Conservation (phyloP, 495 filamentous ascomycete genomes). For the Annulohypoxylon maeteangense region DNA sequence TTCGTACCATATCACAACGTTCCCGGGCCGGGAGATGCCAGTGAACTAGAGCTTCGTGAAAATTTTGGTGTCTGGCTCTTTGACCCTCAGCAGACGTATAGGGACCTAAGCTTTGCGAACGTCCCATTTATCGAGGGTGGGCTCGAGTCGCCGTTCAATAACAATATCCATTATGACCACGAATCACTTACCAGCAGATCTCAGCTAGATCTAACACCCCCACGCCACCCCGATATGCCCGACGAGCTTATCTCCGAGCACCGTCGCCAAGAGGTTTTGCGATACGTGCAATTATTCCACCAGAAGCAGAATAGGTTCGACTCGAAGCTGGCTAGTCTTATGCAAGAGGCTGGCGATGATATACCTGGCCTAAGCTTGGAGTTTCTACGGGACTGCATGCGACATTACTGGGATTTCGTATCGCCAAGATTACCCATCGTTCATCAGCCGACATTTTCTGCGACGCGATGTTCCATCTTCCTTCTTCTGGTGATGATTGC, state of each 20-base stretch:
- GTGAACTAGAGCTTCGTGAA: conserved; percentile 51
- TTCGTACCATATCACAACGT: conserved; percentile 52
- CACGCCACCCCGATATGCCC: conserved; percentile 72
- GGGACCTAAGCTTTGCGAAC: conserved; percentile 53
- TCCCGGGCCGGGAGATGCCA: conserved; percentile 48
- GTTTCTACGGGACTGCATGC: conserved; percentile 93
- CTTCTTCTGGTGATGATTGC: conserved; percentile 89
- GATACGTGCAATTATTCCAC: conserved; percentile 81
- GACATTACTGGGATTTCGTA: conserved; percentile 92
- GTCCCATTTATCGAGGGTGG: conserved; percentile 62
- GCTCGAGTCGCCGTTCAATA: conserved; percentile 61
- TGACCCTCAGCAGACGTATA: conserved; percentile 54
- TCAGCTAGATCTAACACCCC: conserved; percentile 79
- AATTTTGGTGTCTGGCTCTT: conserved; percentile 64
- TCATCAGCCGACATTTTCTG: conserved; percentile 90
- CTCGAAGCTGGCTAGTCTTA: conserved; percentile 74
- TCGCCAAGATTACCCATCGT: conserved; percentile 93
- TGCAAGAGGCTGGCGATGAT: conserved; percentile 74
- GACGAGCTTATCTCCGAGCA: conserved; percentile 85
- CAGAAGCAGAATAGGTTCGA: conserved; percentile 76
- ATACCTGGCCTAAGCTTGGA: conserved; percentile 79
- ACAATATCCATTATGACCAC: conserved; percentile 63
- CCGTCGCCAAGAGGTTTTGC: conserved; percentile 80
- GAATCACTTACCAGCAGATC: conserved; percentile 69
- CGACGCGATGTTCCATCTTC: conserved; percentile 80